Percentiles rank a stretch among this genome's conserved stretches.
Evolutionary conservation across 805 yeast species (phyloP).

Genomic region (Candida quercuum): DNA sequence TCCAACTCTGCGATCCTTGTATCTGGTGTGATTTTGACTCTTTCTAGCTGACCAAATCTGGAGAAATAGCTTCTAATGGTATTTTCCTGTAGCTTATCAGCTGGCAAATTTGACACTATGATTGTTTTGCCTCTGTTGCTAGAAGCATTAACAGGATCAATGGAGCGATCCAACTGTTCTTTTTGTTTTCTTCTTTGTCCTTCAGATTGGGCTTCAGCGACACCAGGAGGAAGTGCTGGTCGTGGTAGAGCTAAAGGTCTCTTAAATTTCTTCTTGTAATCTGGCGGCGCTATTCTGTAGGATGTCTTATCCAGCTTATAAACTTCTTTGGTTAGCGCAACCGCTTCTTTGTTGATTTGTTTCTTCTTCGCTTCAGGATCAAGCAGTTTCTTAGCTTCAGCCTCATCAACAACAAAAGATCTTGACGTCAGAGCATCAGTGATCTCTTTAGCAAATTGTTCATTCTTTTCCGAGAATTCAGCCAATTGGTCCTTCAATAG

Average conservation of each 20-base stretch:
- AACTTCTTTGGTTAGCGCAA: slow-evolving; percentile 7
- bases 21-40: slow-evolving; percentile 24
- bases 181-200: slow-evolving; percentile 7
- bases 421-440: slow-evolving; percentile 19
- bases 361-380: slow-evolving; percentile 5
- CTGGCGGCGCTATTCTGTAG: slow-evolving; percentile 7
- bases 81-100: slow-evolving; percentile 32
- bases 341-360: slow-evolving; percentile 5
- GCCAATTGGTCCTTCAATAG: slow-evolving; percentile 30
- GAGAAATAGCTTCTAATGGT: slow-evolving; percentile 30
- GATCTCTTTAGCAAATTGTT: slow-evolving; percentile 21
- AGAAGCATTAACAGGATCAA: neutral
- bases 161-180: slow-evolving; percentile 4
- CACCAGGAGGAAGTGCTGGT: neutral
- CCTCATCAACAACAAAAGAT: slow-evolving; percentile 4
- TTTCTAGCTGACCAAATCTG: slow-evolving; percentile 34
- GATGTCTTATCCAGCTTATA: slow-evolving; percentile 12
- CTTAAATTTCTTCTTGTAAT: slow-evolving; percentile 3
- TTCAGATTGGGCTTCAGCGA: neutral
- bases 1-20: slow-evolving; percentile 33
- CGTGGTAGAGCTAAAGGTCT: neutral
- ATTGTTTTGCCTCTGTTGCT: slow-evolving; percentile 15
- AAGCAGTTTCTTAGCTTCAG: neutral
- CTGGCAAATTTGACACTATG: slow-evolving; percentile 39
- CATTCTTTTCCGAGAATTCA: slow-evolving; percentile 33